Conservation (phyloP, 345 rosid species). For the Viola odorata region DNA sequence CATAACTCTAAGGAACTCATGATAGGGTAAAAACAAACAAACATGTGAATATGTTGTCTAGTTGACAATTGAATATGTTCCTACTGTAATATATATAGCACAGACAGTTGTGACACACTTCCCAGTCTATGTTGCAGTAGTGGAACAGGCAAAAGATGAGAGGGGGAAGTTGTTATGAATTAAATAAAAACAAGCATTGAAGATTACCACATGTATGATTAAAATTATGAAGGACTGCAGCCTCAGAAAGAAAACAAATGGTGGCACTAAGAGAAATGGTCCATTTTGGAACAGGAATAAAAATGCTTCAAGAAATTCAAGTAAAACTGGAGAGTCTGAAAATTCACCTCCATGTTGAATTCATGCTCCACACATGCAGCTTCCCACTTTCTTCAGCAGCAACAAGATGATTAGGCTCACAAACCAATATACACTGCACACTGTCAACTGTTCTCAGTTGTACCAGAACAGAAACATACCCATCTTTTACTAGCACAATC, state of each 20-base stretch:
- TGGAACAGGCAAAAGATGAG: too few relatives aligned
- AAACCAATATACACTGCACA: conserved; percentile 53
- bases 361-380: conserved; percentile 74
- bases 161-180: neutral
- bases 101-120: too few relatives aligned
- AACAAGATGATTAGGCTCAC: conserved; percentile 52
- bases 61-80: too few relatives aligned
- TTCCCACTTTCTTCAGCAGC: conserved; percentile 69
- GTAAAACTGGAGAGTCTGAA: conserved; percentile 1
- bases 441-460: conserved; percentile 48
- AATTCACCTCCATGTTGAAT: conserved; percentile 72
- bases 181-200: neutral
- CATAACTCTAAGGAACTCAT: neutral
- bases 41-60: too few relatives aligned
- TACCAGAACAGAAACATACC: conserved; percentile 63
- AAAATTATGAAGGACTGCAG: neutral
- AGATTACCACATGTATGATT: neutral
- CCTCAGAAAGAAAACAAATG: conserved; percentile 3
- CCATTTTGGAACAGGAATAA: neutral
- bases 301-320: conserved; percentile 7
- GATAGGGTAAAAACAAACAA: too few relatives aligned
- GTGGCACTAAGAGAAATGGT: conserved; percentile 6
- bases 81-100: too few relatives aligned
- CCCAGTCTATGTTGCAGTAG: too few relatives aligned
- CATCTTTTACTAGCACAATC: conserved; percentile 57